A percentile compares a stretch with the other conserved stretches of the same genome.
Evolutionary conservation across 1,284 basidiomycete species (phyloP).

Genomic region (Tranzscheliella williamsii): DNA sequence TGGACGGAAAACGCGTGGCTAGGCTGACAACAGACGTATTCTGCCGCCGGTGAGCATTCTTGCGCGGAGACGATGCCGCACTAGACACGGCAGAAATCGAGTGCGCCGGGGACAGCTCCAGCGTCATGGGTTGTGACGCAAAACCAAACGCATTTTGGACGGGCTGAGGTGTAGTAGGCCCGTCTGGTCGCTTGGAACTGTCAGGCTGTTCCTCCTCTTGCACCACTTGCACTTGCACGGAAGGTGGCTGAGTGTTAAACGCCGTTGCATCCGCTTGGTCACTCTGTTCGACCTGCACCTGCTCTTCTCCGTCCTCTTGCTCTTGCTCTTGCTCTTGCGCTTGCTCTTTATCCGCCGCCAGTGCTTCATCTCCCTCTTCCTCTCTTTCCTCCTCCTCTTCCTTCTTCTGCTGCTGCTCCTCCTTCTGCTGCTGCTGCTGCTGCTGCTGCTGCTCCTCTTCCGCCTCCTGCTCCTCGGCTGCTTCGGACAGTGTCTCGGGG

Average conservation of each 20-base stretch:
- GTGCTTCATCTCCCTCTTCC: background rate
- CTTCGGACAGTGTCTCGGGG: constrained; percentile 20
- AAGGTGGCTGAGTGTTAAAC: no score
- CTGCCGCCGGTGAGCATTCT: constrained; percentile 26
- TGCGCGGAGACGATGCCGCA: constrained; percentile 31
- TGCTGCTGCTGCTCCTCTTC: background rate
- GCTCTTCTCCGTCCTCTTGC: background rate
- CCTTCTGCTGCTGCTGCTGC: background rate
- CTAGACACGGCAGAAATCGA: constrained; percentile 8
- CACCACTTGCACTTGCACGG: no score
- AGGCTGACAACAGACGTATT: constrained; percentile 26
- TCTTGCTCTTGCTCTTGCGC: no score
- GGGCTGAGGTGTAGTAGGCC: constrained; percentile 7
- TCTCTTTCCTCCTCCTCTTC: background rate
- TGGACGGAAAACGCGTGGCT: constrained; percentile 4
- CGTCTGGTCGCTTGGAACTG: no score
- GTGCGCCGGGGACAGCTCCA: constrained; percentile 19
- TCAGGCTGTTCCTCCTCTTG: no score
- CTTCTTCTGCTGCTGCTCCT: background rate
- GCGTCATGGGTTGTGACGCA: constrained; percentile 25
- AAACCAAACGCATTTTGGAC: constrained; percentile 10
- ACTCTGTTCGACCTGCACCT: no score
- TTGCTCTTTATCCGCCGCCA: background rate
- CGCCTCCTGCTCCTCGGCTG: constrained; percentile 7
- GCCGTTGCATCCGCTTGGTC: no score